Percentiles rank a stretch among this genome's conserved stretches.
Evolutionary conservation across 108 stramenopile species (phyloP).

Genomic region (Skeletonema menzelii): DNA sequence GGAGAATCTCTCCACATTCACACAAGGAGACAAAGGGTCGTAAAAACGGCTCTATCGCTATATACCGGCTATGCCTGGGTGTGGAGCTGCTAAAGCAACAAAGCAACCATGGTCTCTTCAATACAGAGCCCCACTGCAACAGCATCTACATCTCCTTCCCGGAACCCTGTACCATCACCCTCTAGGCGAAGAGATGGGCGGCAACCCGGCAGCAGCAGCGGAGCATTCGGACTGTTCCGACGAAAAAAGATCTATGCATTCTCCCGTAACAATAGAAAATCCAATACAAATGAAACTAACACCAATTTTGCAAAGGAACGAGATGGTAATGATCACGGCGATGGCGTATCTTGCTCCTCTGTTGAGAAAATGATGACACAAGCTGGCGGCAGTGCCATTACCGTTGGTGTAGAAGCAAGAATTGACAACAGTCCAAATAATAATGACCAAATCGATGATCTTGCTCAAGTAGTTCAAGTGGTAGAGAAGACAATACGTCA

Average conservation of each 20-base stretch:
- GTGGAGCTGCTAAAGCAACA: too few species aligned
- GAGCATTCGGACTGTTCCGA: neutral
- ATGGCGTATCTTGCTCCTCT: neutral
- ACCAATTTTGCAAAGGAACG: neutral
- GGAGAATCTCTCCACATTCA: too few species aligned
- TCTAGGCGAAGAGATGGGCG: neutral
- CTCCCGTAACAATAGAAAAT: neutral
- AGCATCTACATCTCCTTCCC: too few species aligned
- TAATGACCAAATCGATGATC: neutral
- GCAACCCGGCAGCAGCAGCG: neutral
- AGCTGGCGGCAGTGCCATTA: neutral
- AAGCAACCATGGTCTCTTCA: neutral
- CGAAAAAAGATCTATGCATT: neutral
- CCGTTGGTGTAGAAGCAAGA: neutral
- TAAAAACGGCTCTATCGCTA: too few species aligned
- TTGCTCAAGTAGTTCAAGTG: neutral
- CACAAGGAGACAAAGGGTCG: too few species aligned
- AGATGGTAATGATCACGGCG: neutral
- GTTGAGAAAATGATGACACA: neutral
- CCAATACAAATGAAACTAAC: neutral
- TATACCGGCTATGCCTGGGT: too few species aligned
- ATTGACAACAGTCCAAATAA: neutral
- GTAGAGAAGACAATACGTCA: slow-evolving; percentile 8
- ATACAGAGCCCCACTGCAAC: neutral
- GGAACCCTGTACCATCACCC: neutral